Evolutionary conservation across 805 yeast species (phyloP).

Genomic region (Kazachstania viticola): DNA sequence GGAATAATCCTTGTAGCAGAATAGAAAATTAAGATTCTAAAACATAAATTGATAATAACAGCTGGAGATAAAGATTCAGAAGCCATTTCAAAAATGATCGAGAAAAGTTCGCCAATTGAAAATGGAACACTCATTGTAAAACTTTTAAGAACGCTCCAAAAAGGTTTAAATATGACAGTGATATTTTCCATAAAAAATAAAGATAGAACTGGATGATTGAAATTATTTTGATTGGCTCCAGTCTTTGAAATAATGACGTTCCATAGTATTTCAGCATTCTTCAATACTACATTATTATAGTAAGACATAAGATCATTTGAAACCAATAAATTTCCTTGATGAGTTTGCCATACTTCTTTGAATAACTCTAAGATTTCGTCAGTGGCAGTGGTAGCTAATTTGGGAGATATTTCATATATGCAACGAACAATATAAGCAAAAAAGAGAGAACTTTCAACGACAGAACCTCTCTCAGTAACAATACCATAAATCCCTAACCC

Average conservation of each 20-base stretch:
- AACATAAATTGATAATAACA: conserved; percentile 68
- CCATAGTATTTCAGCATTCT: conserved; percentile 19
- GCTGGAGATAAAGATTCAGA: conserved; percentile 65
- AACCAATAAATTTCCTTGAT: conserved; percentile 24
- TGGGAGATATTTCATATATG: conserved; percentile 86
- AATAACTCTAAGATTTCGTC: conserved; percentile 32
- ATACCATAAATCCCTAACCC: conserved; percentile 77
- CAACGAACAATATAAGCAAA: conserved; percentile 89
- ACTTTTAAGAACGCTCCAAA: conserved; percentile 21
- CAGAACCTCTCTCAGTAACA: conserved; percentile 70
- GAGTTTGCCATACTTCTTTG: conserved; percentile 27
- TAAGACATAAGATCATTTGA: conserved; percentile 24
- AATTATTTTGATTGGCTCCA: not conserved
- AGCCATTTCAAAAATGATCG: conserved; percentile 34
- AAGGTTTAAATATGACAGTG: conserved; percentile 15
- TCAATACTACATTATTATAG: conserved; percentile 21
- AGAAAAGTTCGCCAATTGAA: conserved; percentile 20
- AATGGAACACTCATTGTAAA: conserved; percentile 23
- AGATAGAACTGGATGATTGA: conserved; percentile 1
- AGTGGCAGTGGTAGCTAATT: conserved; percentile 49
- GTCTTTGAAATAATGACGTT: conserved; percentile 16
- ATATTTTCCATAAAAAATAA: conserved; percentile 1
- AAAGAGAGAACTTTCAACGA: conserved; percentile 77
- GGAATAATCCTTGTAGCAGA: conserved; percentile 95
- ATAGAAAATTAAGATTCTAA: conserved; percentile 74